Evolutionary conservation across 164 flowering plant genomes (phyloP), one percentile per base, ranked within the genome.

Genomic region (Kingdonia uniflora): DNA sequence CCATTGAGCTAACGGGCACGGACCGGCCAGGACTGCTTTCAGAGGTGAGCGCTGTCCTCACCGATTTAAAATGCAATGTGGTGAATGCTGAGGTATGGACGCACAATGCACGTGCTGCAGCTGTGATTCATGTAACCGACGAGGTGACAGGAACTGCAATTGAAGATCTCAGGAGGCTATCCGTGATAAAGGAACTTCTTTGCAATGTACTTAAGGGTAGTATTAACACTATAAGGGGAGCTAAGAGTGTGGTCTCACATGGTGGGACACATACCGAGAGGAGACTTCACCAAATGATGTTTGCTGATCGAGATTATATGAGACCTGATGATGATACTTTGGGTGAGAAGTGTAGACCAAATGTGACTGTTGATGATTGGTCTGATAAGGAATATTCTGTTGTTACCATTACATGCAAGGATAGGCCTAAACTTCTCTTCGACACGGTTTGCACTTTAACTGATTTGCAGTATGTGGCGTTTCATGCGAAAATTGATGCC

Each of bases 251-350:
- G 12, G 79, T 84, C n/a, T 70, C 91, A 25, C 65, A 64, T 51
- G 81, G 65, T 7, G 65, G 33, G 22, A 80, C 83, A 4, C 88
- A 86, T 57, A 74, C 84, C 5, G 99, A 78, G 43, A 76, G 99
- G 53, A 71, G 99, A 74, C 89, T 92, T 60, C 99, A 92, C 61
- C 95, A 88, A 65, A 79, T 92, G 85, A 80, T 92, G 99, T 82
- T 85, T 71, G 89, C 74, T 24, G 98, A 84, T 49, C 65, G 95
- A 41, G 98, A 92, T 43, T 88, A 84, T 57, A 88, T 80, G 46
- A 68, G 74, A 11, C 40, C 47, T 10, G 77, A 56, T 25, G 65
- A 58, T 41, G 82, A 65, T 33, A 35, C 19, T 10, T 55, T 46
- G 51, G 78, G 75, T 60, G 84, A 67, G 25, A 71, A 58, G 25